phyloP scores from a whole-genome alignment of 306 rosid species.

The Echinosophora koreensis region DNA sequence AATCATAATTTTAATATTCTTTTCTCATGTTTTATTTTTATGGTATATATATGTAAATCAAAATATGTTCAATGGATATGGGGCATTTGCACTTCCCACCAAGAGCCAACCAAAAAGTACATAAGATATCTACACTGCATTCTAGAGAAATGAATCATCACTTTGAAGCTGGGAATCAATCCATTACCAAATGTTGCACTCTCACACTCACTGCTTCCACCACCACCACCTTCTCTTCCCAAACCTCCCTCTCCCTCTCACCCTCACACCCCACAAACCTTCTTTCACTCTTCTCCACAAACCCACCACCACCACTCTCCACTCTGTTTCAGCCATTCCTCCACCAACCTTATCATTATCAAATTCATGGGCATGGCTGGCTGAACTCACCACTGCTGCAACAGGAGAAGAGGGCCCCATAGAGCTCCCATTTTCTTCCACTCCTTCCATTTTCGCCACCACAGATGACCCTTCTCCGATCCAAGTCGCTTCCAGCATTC shows the following conservation, averaged over 20 bases:
- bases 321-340: conserved; percentile 54
- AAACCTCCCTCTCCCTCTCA: conserved; percentile 41
- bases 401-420: conserved; percentile 70
- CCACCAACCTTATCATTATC: conserved; percentile 43
- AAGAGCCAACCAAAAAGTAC: conserved; percentile 14
- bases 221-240: conserved; percentile 56
- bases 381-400: conserved; percentile 45
- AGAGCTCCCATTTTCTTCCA: conserved; percentile 60
- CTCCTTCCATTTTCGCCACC: conserved; percentile 74
- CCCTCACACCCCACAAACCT: background rate
- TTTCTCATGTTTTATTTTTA: background rate
- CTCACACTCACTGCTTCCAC: conserved; percentile 52
- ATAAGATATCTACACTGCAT: conserved; percentile 11
- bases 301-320: conserved; percentile 58
- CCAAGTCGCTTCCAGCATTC: conserved; percentile 87
- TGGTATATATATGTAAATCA: background rate
- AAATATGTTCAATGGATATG: conserved; percentile 12
- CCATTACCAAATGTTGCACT: conserved; percentile 58
- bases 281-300: conserved; percentile 42
- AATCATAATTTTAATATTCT: too few species aligned
- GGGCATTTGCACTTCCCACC: conserved; percentile 28
- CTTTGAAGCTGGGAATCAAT: background rate
- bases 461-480: conserved; percentile 79
- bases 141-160: background rate
- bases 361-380: conserved; percentile 50